phyloP scores from a whole-genome alignment of 306 rosid genomes.

The Vigna angularis region DNA sequence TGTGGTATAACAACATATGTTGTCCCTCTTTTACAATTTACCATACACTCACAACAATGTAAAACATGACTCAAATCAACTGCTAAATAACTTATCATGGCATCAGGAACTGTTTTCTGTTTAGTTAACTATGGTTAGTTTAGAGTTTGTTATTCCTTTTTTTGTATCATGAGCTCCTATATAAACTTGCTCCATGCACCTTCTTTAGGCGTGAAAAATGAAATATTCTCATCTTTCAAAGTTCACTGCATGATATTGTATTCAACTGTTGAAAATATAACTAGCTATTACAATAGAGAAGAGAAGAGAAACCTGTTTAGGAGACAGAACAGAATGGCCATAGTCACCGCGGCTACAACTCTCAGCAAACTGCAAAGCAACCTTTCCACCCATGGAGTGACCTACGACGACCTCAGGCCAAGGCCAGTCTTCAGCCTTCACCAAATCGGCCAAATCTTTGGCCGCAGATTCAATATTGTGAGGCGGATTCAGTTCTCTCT shows the following conservation, averaged over 20 bases:
- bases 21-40: neutral
- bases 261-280: neutral
- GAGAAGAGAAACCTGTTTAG: conserved; percentile 72
- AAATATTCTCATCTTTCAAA: too few relatives aligned
- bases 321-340: conserved; percentile 64
- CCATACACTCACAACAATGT: neutral
- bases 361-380: conserved; percentile 71
- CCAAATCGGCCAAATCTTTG: conserved; percentile 79
- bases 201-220: too few relatives aligned
- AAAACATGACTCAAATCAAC: neutral
- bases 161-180: too few relatives aligned
- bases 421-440: conserved; percentile 70
- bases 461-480: conserved; percentile 77
- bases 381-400: conserved; percentile 95
- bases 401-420: conserved; percentile 98
- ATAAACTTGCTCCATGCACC: too few relatives aligned
- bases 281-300: neutral
- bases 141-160: too few relatives aligned
- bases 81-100: neutral
- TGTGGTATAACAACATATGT: neutral
- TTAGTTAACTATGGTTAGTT: too few relatives aligned
- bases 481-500: conserved; percentile 63
- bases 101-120: too few relatives aligned
- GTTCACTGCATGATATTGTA: neutral
- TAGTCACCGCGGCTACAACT: conserved; percentile 73